phyloP scores from a whole-genome alignment of 768 basidiomycete species.

The Boletus tomentosulus region DNA sequence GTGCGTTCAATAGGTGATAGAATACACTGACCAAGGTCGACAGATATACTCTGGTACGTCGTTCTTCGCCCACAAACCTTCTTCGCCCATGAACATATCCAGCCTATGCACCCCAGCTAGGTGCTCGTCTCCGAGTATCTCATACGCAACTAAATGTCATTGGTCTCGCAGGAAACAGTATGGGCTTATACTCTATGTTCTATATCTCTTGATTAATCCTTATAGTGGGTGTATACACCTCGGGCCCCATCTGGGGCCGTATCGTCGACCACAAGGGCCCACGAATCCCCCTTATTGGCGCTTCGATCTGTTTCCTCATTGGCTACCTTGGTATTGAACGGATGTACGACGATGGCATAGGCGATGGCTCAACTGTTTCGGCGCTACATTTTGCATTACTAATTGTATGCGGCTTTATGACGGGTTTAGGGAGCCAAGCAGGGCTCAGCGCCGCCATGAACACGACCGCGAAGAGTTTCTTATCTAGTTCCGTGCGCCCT shows the following conservation, averaged over 20 bases:
- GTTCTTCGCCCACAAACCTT: neutral
- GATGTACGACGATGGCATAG: constrained; percentile 57
- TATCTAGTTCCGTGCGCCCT: constrained; percentile 56
- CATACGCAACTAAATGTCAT: constrained; percentile 83
- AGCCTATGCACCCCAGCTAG: constrained; percentile 89
- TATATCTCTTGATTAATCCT: neutral
- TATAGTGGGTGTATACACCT: constrained; percentile 70
- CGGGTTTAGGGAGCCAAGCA: constrained; percentile 73
- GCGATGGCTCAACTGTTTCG: constrained; percentile 36
- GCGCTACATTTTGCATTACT: constrained; percentile 46
- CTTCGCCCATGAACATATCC: neutral
- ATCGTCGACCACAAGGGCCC: constrained; percentile 75
- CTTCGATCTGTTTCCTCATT: constrained; percentile 54
- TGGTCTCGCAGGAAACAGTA: constrained; percentile 75
- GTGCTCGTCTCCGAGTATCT: constrained; percentile 64
- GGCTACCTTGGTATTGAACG: constrained; percentile 75
- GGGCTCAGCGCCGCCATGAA: constrained; percentile 73
- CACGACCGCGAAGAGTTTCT: constrained; percentile 78
- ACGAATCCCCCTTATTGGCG: constrained; percentile 55
- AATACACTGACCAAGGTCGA: neutral
- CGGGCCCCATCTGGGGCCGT: constrained; percentile 75
- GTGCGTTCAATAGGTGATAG: constrained; percentile 21
- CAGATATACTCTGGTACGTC: constrained; percentile 31
- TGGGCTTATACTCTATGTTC: constrained; percentile 14
- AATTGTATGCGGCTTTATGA: constrained; percentile 61